phyloP scores from a whole-genome alignment of 805 yeast genomes.

The Candida montana region DNA sequence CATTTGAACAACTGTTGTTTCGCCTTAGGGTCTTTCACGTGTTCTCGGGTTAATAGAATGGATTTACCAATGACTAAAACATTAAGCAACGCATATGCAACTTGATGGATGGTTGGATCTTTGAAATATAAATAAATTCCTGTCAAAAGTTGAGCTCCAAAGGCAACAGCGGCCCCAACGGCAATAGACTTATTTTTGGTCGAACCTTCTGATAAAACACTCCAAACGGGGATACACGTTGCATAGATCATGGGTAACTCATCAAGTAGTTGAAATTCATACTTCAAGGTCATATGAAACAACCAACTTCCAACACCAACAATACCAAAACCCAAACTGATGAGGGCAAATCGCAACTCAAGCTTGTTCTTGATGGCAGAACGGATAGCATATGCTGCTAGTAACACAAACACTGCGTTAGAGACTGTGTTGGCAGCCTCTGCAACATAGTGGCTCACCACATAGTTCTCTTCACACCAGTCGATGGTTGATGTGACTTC shows the following conservation, averaged over 20 bases:
- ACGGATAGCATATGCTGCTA: slow-evolving; percentile 60
- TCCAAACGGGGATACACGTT: slow-evolving; percentile 92
- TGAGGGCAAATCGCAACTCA: slow-evolving; percentile 65
- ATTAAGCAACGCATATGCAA: slow-evolving; percentile 75
- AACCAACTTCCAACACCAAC: slow-evolving; percentile 95
- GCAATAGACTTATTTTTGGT: slow-evolving; percentile 31
- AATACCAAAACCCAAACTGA: slow-evolving; percentile 73
- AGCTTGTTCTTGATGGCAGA: slow-evolving; percentile 55
- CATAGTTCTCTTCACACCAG: slow-evolving; percentile 98
- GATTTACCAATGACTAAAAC: slow-evolving; percentile 66
- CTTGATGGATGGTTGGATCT: slow-evolving; percentile 86
- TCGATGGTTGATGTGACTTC: slow-evolving; percentile 89
- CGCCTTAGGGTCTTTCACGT: slow-evolving; percentile 47
- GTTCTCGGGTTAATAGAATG: slow-evolving; percentile 39
- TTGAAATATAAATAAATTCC: slow-evolving; percentile 64
- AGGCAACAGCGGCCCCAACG: slow-evolving; percentile 43
- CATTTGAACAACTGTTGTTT: slow-evolving; percentile 47
- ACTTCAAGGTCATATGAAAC: slow-evolving; percentile 92
- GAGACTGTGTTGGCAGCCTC: slow-evolving; percentile 87
- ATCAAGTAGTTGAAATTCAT: slow-evolving; percentile 86
- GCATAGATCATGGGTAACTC: slow-evolving; percentile 98
- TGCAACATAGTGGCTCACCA: slow-evolving; percentile 78
- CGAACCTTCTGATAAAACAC: slow-evolving; percentile 59
- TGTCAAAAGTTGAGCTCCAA: slow-evolving; percentile 60
- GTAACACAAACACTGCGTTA: slow-evolving; percentile 49